These are phyloP conservation scores for Fusarium sp. DNA, from an alignment of 2,329 filamentous ascomycete genomes.

Conservation along the genomic window DNA sequence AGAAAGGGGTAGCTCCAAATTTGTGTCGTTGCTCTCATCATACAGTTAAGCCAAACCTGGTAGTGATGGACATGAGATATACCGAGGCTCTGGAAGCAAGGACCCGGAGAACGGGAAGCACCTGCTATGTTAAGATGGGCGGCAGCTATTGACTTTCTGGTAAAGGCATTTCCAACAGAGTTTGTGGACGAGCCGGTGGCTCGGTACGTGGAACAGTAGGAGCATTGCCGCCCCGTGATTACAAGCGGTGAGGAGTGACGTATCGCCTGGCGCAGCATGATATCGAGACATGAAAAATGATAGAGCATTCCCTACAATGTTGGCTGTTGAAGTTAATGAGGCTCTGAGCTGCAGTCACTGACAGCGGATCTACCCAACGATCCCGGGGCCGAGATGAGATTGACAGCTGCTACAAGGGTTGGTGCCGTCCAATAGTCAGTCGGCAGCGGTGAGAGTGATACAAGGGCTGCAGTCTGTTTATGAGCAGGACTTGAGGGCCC, in stretches of 20 bases:
- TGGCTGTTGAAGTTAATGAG: conserved; percentile 25
- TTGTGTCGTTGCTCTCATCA: conserved; percentile 7
- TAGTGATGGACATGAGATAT: conserved; percentile 20
- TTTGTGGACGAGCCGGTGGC: conserved; percentile 37
- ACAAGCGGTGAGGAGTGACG: conserved; percentile 22
- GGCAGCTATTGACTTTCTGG: conserved; percentile 29
- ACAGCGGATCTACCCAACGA: conserved; percentile 46
- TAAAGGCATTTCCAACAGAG: conserved; percentile 34
- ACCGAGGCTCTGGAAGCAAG: conserved; percentile 28
- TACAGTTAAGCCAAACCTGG: conserved; percentile 29
- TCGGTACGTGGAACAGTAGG: conserved; percentile 31
- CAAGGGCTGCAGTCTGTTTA: conserved; percentile 14
- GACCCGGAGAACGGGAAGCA: conserved; percentile 26
- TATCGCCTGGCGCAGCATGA: not conserved
- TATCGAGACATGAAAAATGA: not conserved
- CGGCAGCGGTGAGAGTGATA: conserved; percentile 20
- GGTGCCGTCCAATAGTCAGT: conserved; percentile 22
- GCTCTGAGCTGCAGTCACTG: conserved; percentile 38
- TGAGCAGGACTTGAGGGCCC: not conserved
- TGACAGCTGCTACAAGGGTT: conserved; percentile 38
- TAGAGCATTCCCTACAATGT: not conserved
- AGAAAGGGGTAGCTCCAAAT: conserved; percentile 28
- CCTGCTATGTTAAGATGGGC: conserved; percentile 17
- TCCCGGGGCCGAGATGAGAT: conserved; percentile 20
- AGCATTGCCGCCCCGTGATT: conserved; percentile 5